Evolutionary conservation across 2,329 filamentous ascomycete genomes (phyloP).

Genomic region (Fusarium staphyleae): DNA sequence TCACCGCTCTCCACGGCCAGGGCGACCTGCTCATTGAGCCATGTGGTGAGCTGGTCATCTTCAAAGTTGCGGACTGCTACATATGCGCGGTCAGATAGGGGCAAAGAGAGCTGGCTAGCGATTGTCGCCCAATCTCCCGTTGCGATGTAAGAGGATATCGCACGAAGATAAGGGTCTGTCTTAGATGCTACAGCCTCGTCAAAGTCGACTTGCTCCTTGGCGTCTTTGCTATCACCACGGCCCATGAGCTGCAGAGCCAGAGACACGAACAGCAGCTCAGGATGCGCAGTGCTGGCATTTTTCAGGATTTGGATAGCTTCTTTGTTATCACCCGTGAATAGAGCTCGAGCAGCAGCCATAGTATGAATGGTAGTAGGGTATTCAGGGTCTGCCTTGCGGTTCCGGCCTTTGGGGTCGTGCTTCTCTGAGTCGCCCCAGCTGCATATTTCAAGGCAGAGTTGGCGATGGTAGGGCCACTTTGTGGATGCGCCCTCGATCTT

Average conservation of each 20-base stretch:
- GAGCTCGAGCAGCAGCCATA: conserved; percentile 76
- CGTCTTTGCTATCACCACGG: conserved; percentile 53
- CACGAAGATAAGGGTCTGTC: conserved; percentile 79
- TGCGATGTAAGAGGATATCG: conserved; percentile 78
- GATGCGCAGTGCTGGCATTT: conserved; percentile 66
- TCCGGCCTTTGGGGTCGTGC: conserved; percentile 53
- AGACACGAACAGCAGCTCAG: conserved; percentile 72
- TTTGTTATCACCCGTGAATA: conserved; percentile 75
- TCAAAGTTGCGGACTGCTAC: conserved; percentile 73
- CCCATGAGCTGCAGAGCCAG: conserved; percentile 70
- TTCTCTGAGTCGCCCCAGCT: conserved; percentile 69
- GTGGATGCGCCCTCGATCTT: conserved; percentile 70
- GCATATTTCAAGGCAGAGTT: conserved; percentile 78
- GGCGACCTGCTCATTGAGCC: conserved; percentile 71
- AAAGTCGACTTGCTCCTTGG: conserved; percentile 62
- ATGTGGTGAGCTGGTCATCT: conserved; percentile 68
- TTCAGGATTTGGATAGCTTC: conserved; percentile 75
- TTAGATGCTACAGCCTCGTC: conserved; percentile 67
- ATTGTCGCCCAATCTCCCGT: conserved; percentile 79
- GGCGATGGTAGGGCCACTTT: conserved; percentile 71
- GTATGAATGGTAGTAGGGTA: conserved; percentile 67
- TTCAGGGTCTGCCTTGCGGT: conserved; percentile 53
- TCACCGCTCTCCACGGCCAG: conserved; percentile 71
- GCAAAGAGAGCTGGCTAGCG: conserved; percentile 74
- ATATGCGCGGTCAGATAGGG: conserved; percentile 76